These are phyloP conservation scores for Lagenaria siceraria DNA, from an alignment of 306 rosid genomes.

Conservation along the genomic window DNA sequence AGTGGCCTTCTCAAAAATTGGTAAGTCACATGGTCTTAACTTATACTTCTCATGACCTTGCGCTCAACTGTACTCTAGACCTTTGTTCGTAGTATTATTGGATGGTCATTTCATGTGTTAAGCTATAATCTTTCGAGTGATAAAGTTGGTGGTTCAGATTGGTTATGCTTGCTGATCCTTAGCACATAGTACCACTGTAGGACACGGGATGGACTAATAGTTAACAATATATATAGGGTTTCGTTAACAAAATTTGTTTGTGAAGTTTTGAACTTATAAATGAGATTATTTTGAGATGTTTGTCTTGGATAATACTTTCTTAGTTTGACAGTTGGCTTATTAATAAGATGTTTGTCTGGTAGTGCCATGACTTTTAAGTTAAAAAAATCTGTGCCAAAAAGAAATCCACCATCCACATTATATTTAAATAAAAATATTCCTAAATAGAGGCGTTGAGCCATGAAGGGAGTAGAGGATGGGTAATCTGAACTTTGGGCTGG, in stretches of 20 bases:
- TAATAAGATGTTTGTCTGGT: background rate
- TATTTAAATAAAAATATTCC: background rate
- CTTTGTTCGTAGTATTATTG: background rate
- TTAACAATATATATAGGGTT: background rate
- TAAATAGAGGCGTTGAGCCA: background rate
- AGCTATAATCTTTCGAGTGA: background rate
- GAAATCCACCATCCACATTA: background rate
- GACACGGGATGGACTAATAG: background rate
- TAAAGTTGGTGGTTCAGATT: background rate
- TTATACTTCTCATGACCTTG: background rate
- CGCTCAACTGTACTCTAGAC: background rate
- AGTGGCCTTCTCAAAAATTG: constrained; percentile 80
- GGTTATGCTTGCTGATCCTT: background rate
- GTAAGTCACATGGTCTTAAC: constrained; percentile 32
- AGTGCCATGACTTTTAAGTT: background rate
- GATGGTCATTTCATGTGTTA: background rate
- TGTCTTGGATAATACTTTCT: background rate
- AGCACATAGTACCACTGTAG: background rate
- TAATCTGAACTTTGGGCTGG: background rate
- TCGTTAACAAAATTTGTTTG: background rate
- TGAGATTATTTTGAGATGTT: background rate
- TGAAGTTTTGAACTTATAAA: background rate
- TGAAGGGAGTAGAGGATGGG: background rate
- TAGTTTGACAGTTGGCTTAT: background rate
- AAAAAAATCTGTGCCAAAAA: background rate